Base-by-base conservation (phyloP, 805 yeast genomes). In the Candida ulmi region DNA sequence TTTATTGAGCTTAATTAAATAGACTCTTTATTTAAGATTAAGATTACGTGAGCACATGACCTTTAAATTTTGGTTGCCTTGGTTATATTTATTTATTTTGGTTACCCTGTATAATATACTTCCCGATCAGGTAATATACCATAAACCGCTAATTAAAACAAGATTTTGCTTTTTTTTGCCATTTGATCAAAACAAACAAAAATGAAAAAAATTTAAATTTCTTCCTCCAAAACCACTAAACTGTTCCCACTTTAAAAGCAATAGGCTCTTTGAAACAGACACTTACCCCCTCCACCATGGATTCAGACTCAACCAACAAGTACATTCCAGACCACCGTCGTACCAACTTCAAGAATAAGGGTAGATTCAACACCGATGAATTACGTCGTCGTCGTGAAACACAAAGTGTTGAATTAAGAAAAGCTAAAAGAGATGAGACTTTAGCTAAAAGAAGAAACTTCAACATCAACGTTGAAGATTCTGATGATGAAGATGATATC, bases 261-360 rank as follows among this genome's bases (percentile, higher is more conserved):
- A n/a, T n/a, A n/a, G n/a, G n/a, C n/a, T n/a, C n/a, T n/a, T n/a
- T n/a, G n/a, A n/a, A n/a, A n/a, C n/a, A n/a, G n/a, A n/a, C n/a
- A n/a, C n/a, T n/a, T n/a, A n/a, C 6, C n/a, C n/a, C 11, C 15
- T 38, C 27, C 8, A 42, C 25, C 15, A 86, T 85, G 95, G 90
- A 83, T 55, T 68, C 82, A 35, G 88, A 83, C 49, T 69, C 88
- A 30, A 76, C 91, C 31, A 72, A 72, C 53, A 83, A 90, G 67
- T 91, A 87, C 65, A 86, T 93, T 44, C 99, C 99, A 35, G 98
- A 93, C 65, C 91, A 91, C 65, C 88, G 99, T 66, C 87, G 96
- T 65, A 88, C 97, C 31, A 87, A 83, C 60, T 93, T 86, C 72
- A 93, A 93, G 63, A 91, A 93, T 70, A 87, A 90, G 62, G 88